Base-by-base conservation (phyloP, 1,284 basidiomycete genomes). In the Bjerkandera adusta region DNA sequence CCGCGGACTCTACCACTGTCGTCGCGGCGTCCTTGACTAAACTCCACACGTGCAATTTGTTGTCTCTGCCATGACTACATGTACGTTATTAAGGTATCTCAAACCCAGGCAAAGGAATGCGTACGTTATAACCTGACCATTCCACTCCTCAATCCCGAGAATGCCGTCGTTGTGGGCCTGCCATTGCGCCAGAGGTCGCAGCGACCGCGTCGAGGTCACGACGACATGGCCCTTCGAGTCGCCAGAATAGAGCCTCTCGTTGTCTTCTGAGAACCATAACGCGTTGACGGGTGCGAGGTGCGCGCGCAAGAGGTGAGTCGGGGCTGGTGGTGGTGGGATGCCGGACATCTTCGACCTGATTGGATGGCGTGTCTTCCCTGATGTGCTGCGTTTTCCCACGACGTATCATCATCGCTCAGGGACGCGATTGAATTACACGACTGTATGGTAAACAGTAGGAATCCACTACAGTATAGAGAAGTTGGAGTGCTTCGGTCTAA, bases 21-120 rank as follows among this genome's bases (percentile, higher is more conserved):
- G 67, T 55, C 1, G 71, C 62, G 1, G 67, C 55, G 43, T 81
- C 77, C 8, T 36, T 62, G 26, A 76, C 65, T 35, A 73, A 68
- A n/a, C 60, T 65, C 86, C 86, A 86, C 3, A 89, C 70, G 55
- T 87, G 80, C 25, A 90, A 62, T 58, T 87, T 89, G 63, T 95
- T 91, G 62, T 96, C 93, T 49, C 92, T 71, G 12, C 83, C 89
- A 61, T 95, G 92, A 42, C 92, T 93, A 15, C 12, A 6, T 37
- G 27, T 15, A 29, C 8, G 26, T 15, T 30, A 7, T 11, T 33
- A 13, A 15, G 33, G 36, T 39, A 18, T 13, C 11, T 22, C 24
- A 26, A 6, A 11, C 12, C 16, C 15, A 22, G n/a, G 22, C 16
- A 8, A 15, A 29, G 50, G 29, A 21, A 33, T 11, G 65, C 75